These are phyloP conservation scores for Lachnellula occidentalis DNA, from an alignment of 2,329 filamentous ascomycete species.

Conservation along the genomic window DNA sequence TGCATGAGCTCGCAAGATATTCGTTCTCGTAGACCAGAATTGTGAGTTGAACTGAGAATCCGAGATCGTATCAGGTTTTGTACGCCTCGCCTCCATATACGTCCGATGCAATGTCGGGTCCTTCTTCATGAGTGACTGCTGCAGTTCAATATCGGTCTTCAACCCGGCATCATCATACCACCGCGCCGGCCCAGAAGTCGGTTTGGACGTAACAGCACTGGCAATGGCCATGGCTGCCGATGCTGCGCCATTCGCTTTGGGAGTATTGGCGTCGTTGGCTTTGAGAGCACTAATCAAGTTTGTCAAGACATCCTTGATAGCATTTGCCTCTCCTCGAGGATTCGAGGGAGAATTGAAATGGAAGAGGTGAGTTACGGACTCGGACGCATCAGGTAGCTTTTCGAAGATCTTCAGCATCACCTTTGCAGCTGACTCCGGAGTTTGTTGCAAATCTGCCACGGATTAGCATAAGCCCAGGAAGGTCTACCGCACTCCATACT, in stretches of 20 bases:
- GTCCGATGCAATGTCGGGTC: slow-evolving; percentile 72
- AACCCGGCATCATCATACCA: slow-evolving; percentile 80
- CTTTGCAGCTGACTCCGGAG: slow-evolving; percentile 79
- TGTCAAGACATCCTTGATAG: slow-evolving; percentile 76
- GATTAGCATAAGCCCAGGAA: slow-evolving; percentile 12
- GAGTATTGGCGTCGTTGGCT: slow-evolving; percentile 35
- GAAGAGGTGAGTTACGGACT: slow-evolving; percentile 73
- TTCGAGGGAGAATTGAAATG: slow-evolving; percentile 75
- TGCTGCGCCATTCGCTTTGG: slow-evolving; percentile 31
- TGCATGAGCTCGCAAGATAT: slow-evolving; percentile 81
- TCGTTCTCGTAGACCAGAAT: slow-evolving; percentile 89
- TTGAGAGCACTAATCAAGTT: slow-evolving; percentile 58
- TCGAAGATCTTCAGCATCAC: slow-evolving; percentile 92
- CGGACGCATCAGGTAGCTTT: slow-evolving; percentile 52
- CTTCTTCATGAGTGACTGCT: slow-evolving; percentile 81
- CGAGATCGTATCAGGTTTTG: slow-evolving; percentile 79
- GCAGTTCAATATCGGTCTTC: slow-evolving; percentile 72
- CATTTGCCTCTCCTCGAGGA: slow-evolving; percentile 77
- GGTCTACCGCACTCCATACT: slow-evolving; percentile 50
- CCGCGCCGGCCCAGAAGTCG: slow-evolving; percentile 42
- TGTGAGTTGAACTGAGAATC: slow-evolving; percentile 79
- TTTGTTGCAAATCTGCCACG: slow-evolving; percentile 80
- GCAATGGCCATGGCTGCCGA: slow-evolving; percentile 75
- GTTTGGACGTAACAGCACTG: slow-evolving; percentile 55
- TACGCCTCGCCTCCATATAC: slow-evolving; percentile 76